Conservation (phyloP, 495 filamentous ascomycete species). For the Penicillium paxilli region DNA sequence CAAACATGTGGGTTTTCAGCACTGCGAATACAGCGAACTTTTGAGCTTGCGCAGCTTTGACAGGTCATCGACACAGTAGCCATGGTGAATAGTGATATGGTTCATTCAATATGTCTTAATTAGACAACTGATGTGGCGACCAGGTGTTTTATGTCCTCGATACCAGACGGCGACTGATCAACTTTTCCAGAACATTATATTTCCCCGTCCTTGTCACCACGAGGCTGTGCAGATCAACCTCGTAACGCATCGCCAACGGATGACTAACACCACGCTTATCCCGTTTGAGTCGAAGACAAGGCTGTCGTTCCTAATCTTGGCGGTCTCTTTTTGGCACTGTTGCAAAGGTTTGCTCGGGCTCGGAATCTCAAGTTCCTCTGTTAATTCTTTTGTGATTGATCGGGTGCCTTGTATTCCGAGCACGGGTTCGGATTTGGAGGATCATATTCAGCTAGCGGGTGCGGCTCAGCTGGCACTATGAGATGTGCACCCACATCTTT, state of each 20-base stretch:
- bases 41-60: slow-evolving; percentile 26
- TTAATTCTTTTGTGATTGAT: too few relatives aligned
- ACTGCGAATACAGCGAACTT: slow-evolving; percentile 25
- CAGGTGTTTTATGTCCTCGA: not conserved
- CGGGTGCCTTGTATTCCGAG: too few relatives aligned
- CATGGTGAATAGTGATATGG: not conserved
- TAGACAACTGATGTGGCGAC: not conserved
- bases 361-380: too few relatives aligned
- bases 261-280: not conserved
- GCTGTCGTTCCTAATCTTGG: not conserved
- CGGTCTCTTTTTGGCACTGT: not conserved
- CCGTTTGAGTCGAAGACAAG: not conserved
- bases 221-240: not conserved
- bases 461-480: too few relatives aligned
- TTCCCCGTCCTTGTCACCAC: not conserved
- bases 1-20: slow-evolving; percentile 10
- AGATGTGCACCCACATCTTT: too few relatives aligned
- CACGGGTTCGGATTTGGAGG: not conserved
- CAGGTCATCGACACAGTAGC: slow-evolving; percentile 17
- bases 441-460: not conserved
- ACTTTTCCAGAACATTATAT: not conserved
- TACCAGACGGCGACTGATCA: not conserved
- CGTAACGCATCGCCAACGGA: not conserved
- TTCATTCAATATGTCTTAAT: not conserved
- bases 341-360: too few relatives aligned